Percentiles rank a stretch among this genome's conserved stretches.
Evolutionary conservation across 345 rosid genomes (phyloP).

Genomic region (Passiflora organensis): DNA sequence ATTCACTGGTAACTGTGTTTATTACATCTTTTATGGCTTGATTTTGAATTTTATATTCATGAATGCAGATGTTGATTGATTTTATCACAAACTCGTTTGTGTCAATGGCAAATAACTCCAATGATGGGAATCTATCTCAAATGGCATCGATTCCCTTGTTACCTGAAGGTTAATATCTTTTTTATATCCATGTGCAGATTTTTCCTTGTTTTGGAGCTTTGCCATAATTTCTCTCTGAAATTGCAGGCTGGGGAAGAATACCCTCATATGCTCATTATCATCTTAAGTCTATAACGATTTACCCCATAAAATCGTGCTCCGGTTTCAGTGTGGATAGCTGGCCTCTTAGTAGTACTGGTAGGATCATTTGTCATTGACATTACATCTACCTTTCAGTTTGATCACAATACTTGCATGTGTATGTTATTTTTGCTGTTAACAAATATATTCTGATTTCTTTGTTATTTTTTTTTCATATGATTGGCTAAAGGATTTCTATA

Average conservation of each 20-base stretch:
- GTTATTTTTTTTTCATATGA: background rate
- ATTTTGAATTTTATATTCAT: conserved; percentile 8
- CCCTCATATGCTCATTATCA: conserved; percentile 21
- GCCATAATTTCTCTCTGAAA: background rate
- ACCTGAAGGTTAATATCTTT: conserved; percentile 33
- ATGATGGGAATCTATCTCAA: conserved; percentile 24
- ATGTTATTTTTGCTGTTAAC: background rate
- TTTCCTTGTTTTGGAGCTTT: background rate
- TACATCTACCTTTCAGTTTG: background rate
- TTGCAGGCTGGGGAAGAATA: conserved; percentile 42
- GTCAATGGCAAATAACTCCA: conserved; percentile 30
- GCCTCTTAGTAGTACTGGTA: conserved; percentile 90
- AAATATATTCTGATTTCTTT: background rate
- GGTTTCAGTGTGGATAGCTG: conserved; percentile 74
- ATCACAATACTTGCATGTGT: background rate
- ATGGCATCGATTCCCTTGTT: conserved; percentile 27
- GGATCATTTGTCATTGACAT: conserved; percentile 1
- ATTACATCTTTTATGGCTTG: background rate
- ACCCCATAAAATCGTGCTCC: conserved; percentile 90
- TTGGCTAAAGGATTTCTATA: too few species aligned
- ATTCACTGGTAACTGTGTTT: background rate
- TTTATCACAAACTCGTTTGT: conserved; percentile 63
- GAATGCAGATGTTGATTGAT: conserved; percentile 68
- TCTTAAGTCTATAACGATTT: conserved; percentile 63
- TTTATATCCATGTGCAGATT: background rate